Percentiles rank a stretch among this genome's conserved stretches.
Evolutionary conservation across 75 land plant genomes (phyloP).

Genomic region (Adiantum capillusveneris): DNA sequence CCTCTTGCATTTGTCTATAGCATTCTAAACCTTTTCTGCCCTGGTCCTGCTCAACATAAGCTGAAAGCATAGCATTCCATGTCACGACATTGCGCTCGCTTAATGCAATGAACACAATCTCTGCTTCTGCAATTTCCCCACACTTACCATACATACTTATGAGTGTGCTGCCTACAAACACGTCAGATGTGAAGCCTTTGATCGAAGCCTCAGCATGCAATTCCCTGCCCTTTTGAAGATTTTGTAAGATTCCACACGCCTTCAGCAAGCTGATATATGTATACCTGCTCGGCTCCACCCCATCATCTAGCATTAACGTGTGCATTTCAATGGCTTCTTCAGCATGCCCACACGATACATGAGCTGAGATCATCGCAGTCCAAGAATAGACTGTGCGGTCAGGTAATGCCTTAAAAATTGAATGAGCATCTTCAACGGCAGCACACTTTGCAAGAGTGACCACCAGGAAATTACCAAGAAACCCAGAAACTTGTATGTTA

Average conservation of each 20-base stretch:
- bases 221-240: constrained; percentile 1
- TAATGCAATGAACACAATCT: constrained; percentile 27
- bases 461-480: constrained; percentile 10
- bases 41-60: constrained; percentile 8
- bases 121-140: constrained; percentile 21
- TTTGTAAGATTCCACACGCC: background rate
- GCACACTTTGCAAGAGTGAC: constrained; percentile 9
- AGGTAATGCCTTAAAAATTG: constrained; percentile 4
- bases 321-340: constrained; percentile 6
- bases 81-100: constrained; percentile 16
- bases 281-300: background rate
- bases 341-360: background rate
- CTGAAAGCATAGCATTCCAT: constrained; percentile 11
- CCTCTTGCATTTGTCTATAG: constrained; percentile 10
- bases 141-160: constrained; percentile 37
- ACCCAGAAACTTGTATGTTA: background rate
- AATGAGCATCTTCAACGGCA: constrained; percentile 1
- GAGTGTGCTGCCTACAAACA: constrained; percentile 26
- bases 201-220: constrained; percentile 5
- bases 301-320: constrained; percentile 7
- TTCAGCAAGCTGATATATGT: background rate
- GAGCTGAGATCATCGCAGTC: constrained; percentile 12
- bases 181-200: constrained; percentile 7
- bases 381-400: constrained; percentile 21
- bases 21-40: constrained; percentile 3